Evolutionary conservation across 805 yeast genomes (phyloP).

Genomic region (Candida maris): DNA sequence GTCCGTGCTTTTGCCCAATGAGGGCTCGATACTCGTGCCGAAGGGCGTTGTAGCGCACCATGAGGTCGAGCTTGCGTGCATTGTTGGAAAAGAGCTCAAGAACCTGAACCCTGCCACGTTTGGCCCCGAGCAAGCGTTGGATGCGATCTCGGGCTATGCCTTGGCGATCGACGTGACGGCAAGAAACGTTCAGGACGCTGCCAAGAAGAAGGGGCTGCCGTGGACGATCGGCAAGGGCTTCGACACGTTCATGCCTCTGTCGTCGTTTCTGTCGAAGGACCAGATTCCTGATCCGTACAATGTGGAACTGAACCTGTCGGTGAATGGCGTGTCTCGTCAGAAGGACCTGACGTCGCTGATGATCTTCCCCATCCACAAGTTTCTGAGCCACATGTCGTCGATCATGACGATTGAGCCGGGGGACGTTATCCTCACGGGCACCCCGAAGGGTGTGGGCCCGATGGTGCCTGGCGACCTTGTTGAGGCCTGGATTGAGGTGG

Average conservation of each 20-base stretch:
- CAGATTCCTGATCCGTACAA: slow-evolving; percentile 71
- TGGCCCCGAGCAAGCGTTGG: slow-evolving; percentile 63
- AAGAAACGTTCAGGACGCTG: slow-evolving; percentile 91
- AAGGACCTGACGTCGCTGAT: slow-evolving; percentile 73
- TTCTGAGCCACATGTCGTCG: slow-evolving; percentile 75
- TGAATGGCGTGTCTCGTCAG: slow-evolving; percentile 72
- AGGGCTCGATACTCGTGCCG: slow-evolving; percentile 82
- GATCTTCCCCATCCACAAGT: slow-evolving; percentile 83
- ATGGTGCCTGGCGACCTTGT: slow-evolving; percentile 75
- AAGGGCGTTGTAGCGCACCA: slow-evolving; percentile 79
- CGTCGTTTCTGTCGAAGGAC: slow-evolving; percentile 62
- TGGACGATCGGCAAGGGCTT: slow-evolving; percentile 97
- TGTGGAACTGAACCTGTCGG: slow-evolving; percentile 55
- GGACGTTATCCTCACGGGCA: slow-evolving; percentile 89
- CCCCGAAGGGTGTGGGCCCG: slow-evolving; percentile 96
- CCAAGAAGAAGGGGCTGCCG: slow-evolving; percentile 90
- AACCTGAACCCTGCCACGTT: slow-evolving; percentile 57
- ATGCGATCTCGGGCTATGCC: slow-evolving; percentile 81
- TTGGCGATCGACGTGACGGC: slow-evolving; percentile 94
- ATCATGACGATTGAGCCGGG: slow-evolving; percentile 90
- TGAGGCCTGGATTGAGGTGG: slow-evolving; percentile 56
- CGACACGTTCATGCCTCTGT: slow-evolving; percentile 92
- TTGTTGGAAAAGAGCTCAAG: slow-evolving; percentile 60
- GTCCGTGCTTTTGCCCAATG: slow-evolving; percentile 59
- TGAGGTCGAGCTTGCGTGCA: slow-evolving; percentile 87